A percentile compares a stretch with the other conserved stretches of the same genome.
These are phyloP conservation scores for Sugiyamaella marilandica DNA, from an alignment of 805 yeast species.

Conservation along the genomic window DNA sequence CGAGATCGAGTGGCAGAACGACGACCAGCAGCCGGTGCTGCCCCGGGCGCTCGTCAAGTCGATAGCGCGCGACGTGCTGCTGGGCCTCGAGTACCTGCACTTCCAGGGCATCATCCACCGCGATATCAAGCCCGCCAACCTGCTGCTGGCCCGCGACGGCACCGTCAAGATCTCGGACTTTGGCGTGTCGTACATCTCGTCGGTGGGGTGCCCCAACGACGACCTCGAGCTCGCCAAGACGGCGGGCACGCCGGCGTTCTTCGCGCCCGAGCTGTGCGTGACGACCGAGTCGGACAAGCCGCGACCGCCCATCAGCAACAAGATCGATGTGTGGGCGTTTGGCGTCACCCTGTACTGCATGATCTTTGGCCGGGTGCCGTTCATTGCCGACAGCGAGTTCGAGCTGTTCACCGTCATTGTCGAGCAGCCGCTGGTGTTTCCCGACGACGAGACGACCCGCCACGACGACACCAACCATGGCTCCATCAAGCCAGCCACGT, in stretches of 20 bases:
- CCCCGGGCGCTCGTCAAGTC: slow-evolving; percentile 61
- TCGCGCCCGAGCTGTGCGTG: slow-evolving; percentile 69
- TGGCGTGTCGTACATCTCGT: slow-evolving; percentile 80
- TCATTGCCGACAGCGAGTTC: slow-evolving; percentile 79
- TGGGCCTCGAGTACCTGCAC: slow-evolving; percentile 88
- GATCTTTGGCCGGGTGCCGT: slow-evolving; percentile 83
- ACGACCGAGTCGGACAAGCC: slow-evolving; percentile 22
- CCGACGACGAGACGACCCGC: slow-evolving; percentile 34
- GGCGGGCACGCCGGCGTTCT: slow-evolving; percentile 96
- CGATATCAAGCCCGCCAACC: slow-evolving; percentile 92
- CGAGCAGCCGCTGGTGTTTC: slow-evolving; percentile 54
- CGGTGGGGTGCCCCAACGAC: slow-evolving; percentile 43
- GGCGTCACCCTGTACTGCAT: slow-evolving; percentile 90
- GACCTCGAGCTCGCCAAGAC: slow-evolving; percentile 90
- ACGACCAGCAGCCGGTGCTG: slow-evolving; percentile 58
- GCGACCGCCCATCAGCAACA: slow-evolving; percentile 53
- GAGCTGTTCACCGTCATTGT: slow-evolving; percentile 81
- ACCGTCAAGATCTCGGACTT: slow-evolving; percentile 92
- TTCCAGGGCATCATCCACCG: slow-evolving; percentile 88
- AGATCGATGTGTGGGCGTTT: slow-evolving; percentile 95
- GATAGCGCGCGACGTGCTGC: slow-evolving; percentile 74
- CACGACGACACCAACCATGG: slow-evolving; percentile 9
- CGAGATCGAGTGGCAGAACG: slow-evolving; percentile 76
- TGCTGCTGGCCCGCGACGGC: slow-evolving; percentile 63
- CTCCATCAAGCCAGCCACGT: slow-evolving; percentile 2